phyloP scores from a whole-genome alignment of 2,329 filamentous ascomycete species.

The Fusarium dlaminii region DNA sequence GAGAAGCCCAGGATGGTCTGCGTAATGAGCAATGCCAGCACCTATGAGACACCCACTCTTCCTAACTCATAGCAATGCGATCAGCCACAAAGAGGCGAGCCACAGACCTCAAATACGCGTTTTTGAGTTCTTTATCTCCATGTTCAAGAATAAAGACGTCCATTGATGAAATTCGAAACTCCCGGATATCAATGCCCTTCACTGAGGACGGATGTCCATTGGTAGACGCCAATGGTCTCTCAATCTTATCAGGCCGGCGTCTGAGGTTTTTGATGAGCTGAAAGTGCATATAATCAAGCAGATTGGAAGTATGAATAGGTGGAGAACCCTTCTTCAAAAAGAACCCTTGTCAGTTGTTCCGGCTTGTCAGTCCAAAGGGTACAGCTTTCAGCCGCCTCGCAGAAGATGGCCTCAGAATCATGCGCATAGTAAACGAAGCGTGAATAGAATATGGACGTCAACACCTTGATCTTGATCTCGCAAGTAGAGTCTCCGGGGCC shows the following conservation, averaged over 20 bases:
- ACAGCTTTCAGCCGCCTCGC: constrained; percentile 66
- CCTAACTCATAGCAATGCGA: constrained; percentile 50
- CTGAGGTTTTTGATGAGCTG: constrained; percentile 57
- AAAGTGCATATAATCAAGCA: constrained; percentile 54
- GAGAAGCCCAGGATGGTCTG: constrained; percentile 4
- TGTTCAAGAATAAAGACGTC: constrained; percentile 58
- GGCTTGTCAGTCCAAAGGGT: constrained; percentile 68
- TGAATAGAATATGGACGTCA: constrained; percentile 74
- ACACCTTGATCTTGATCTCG: constrained; percentile 64
- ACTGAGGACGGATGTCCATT: constrained; percentile 20
- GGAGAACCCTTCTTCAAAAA: constrained; percentile 53
- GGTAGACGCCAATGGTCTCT: constrained; percentile 53
- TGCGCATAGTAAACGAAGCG: constrained; percentile 71
- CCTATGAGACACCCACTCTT: constrained; percentile 49
- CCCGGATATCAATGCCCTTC: constrained; percentile 53
- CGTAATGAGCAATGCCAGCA: constrained; percentile 29
- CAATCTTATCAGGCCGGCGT: constrained; percentile 52
- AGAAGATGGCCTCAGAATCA: constrained; percentile 68
- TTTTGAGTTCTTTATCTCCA: constrained; percentile 41
- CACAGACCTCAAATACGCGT: constrained; percentile 51
- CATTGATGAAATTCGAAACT: constrained; percentile 61
- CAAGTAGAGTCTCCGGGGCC: constrained; percentile 36
- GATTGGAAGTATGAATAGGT: constrained; percentile 47
- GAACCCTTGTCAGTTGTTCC: constrained; percentile 58
- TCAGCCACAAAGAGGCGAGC: constrained; percentile 57